phyloP scores from a whole-genome alignment of 305 asterid genomes.

The Fraxinus latifolia region DNA sequence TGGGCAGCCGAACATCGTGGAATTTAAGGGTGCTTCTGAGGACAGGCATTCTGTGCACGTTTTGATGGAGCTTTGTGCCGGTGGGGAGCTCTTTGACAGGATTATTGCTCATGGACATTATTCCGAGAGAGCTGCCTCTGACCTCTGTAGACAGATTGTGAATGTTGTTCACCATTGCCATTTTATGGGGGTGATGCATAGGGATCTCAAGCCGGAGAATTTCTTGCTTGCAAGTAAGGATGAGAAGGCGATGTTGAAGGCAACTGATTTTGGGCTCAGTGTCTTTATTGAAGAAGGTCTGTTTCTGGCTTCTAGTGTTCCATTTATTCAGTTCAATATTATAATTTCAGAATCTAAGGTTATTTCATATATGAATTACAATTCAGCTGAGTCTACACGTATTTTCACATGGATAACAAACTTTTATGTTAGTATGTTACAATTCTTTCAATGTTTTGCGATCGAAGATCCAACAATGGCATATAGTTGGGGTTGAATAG shows the following conservation, averaged over 20 bases:
- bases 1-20: conserved; percentile 65
- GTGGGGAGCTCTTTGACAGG: background rate
- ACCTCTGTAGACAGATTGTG: background rate
- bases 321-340: background rate
- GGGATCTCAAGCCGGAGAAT: conserved; percentile 68
- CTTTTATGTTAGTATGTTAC: conserved; percentile 4
- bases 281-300: conserved; percentile 65
- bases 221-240: conserved; percentile 60
- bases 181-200: conserved; percentile 62
- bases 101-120: background rate
- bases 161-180: conserved; percentile 10
- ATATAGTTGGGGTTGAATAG: background rate
- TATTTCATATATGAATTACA: background rate
- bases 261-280: conserved; percentile 65
- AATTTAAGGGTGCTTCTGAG: conserved; percentile 37
- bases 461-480: background rate
- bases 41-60: background rate
- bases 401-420: background rate
- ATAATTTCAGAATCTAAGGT: background rate
- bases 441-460: background rate
- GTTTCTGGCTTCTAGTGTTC: conserved; percentile 9
- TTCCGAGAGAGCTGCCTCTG: background rate
- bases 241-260: conserved; percentile 48
- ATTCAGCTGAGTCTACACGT: background rate
- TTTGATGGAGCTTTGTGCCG: background rate